Percentiles rank a stretch among this genome's conserved stretches.
Conservation (phyloP, 164 flowering plant genomes). For the Kalanchoe fedtschenkoi region DNA sequence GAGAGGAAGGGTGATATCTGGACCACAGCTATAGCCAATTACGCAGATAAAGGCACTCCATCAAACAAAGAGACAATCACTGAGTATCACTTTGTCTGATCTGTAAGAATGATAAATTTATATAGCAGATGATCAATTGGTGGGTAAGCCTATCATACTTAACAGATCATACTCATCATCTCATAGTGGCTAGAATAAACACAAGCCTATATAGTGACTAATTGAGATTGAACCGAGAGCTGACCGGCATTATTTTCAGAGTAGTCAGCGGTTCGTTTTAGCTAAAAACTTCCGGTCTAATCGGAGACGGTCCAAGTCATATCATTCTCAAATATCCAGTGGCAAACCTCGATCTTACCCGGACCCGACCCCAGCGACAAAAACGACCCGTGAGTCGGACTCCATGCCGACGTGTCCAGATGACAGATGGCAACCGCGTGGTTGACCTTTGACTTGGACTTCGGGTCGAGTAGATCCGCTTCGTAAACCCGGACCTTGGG, state of each 20-base stretch:
- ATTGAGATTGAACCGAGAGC: conserved; percentile 3
- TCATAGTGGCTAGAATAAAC: neutral
- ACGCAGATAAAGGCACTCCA: neutral
- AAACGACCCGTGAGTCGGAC: conserved; percentile 58
- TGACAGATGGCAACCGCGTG: conserved; percentile 71
- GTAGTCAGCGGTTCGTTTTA: neutral
- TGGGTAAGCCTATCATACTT: neutral
- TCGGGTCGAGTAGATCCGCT: conserved; percentile 48
- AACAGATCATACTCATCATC: neutral
- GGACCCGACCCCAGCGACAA: conserved; percentile 53
- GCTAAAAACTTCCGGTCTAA: conserved; percentile 8
- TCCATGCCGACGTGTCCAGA: conserved; percentile 59
- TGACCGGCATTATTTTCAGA: neutral
- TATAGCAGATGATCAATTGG: neutral
- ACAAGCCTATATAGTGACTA: neutral
- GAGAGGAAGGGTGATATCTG: neutral
- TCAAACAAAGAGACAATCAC: neutral
- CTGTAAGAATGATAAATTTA: neutral
- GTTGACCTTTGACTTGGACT: conserved; percentile 37
- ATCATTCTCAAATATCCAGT: conserved; percentile 74
- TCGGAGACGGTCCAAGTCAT: conserved; percentile 58
- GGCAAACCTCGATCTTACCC: conserved; percentile 66
- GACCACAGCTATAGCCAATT: neutral
- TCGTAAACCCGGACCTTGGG: conserved; percentile 69
- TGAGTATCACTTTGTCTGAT: too few relatives aligned